These are phyloP conservation scores for Sugiyamaella valdiviana DNA, from an alignment of 805 yeast species.

Conservation along the genomic window DNA sequence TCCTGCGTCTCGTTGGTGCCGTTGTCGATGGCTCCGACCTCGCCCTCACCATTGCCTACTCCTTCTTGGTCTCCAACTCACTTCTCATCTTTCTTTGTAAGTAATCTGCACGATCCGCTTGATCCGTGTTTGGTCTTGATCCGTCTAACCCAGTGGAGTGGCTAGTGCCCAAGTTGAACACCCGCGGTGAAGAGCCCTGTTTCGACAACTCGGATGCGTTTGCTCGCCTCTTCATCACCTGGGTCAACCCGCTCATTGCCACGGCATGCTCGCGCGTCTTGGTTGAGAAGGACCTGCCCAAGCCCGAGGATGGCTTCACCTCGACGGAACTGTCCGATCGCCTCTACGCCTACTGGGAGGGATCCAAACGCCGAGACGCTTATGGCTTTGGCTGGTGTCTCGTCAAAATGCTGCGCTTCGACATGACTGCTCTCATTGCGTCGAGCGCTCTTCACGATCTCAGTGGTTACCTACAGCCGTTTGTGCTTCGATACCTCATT, in stretches of 20 bases:
- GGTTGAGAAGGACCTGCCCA: constrained; percentile 54
- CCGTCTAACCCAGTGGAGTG: not conserved
- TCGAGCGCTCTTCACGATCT: constrained; percentile 63
- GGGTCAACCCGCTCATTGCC: constrained; percentile 9
- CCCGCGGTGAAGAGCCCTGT: constrained; percentile 1
- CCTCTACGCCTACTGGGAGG: constrained; percentile 52
- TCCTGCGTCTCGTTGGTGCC: not conserved
- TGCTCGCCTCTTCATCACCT: constrained; percentile 8
- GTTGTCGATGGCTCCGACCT: not conserved
- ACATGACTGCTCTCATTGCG: constrained; percentile 53
- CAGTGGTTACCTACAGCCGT: constrained; percentile 74
- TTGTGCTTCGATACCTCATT: constrained; percentile 56
- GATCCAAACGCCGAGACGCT: constrained; percentile 34
- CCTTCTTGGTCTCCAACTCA: not conserved
- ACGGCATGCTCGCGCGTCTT: constrained; percentile 8
- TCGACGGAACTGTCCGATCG: constrained; percentile 40
- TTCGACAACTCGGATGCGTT: constrained; percentile 14
- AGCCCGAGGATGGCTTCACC: constrained; percentile 56
- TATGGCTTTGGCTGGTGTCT: constrained; percentile 44
- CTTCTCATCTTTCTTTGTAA: constrained; percentile 1
- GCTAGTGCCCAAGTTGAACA: not conserved
- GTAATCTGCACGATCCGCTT: not conserved
- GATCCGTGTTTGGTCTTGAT: not conserved
- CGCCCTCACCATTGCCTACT: not conserved
- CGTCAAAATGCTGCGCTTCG: constrained; percentile 55